Evolutionary conservation across 352 stramenopile species (phyloP).

Genomic region (Pythium volutum): DNA sequence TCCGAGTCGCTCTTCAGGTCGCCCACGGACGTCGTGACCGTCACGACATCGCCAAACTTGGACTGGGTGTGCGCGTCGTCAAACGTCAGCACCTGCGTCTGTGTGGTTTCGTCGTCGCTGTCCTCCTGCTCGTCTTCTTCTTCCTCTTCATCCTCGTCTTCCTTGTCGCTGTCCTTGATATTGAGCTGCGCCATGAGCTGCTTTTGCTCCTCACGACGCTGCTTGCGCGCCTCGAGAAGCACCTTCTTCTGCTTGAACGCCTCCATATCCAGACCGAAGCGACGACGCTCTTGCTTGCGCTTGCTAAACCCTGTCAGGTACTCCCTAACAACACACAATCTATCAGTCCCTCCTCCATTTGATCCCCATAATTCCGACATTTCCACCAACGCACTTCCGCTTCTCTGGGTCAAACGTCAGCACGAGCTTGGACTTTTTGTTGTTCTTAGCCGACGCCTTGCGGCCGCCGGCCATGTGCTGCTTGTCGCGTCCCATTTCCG

Average conservation of each 20-base stretch:
- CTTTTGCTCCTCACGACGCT: constrained; percentile 80
- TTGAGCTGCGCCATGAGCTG: constrained; percentile 59
- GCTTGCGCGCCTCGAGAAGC: constrained; percentile 76
- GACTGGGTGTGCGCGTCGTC: constrained; percentile 79
- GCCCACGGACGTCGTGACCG: constrained; percentile 78
- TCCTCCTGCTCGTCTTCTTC: constrained; percentile 33
- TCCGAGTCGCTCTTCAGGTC: constrained; percentile 77
- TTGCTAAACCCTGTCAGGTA: constrained; percentile 87
- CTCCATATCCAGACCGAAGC: constrained; percentile 87
- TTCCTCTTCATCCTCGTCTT: constrained; percentile 27
- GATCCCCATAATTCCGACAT: neutral
- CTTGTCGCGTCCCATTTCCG: constrained; percentile 23
- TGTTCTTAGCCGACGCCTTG: constrained; percentile 48
- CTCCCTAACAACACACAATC: constrained; percentile 36
- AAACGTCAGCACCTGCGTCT: constrained; percentile 71
- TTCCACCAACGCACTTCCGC: constrained; percentile 50
- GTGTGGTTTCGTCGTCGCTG: constrained; percentile 13
- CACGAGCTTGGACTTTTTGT: constrained; percentile 87
- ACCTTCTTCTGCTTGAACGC: constrained; percentile 87
- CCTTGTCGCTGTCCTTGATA: constrained; percentile 42
- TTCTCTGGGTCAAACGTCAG: constrained; percentile 87
- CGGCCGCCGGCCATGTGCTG: constrained; percentile 22
- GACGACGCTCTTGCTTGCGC: constrained; percentile 82
- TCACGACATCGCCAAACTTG: constrained; percentile 87
- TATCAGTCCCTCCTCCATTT: neutral